Percentiles rank a stretch among this genome's conserved stretches.
Conservation (phyloP, 495 filamentous ascomycete species). For the Penicillium macrosclerotiorum region DNA sequence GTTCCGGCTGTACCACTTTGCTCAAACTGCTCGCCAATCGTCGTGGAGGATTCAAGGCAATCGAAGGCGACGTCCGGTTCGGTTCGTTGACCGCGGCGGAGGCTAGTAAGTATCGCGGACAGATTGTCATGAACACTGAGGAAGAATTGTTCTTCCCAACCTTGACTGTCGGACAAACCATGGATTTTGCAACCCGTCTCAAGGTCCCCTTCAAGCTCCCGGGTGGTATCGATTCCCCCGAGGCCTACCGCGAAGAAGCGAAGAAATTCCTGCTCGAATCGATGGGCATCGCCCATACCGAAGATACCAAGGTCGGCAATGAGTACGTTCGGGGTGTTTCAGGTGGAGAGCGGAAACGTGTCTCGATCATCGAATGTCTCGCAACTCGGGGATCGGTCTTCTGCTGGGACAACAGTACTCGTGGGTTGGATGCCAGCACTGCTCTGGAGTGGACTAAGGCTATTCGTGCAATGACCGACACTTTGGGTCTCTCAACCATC, state of each 20-base stretch:
- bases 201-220: slow-evolving; percentile 38
- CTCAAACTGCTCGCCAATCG: slow-evolving; percentile 67
- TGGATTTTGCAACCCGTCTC: slow-evolving; percentile 59
- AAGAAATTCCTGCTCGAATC: slow-evolving; percentile 72
- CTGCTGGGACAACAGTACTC: slow-evolving; percentile 62
- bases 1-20: slow-evolving; percentile 45
- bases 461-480: slow-evolving; percentile 46
- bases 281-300: slow-evolving; percentile 74
- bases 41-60: slow-evolving; percentile 52
- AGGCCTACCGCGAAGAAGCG: slow-evolving; percentile 43
- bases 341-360: slow-evolving; percentile 77
- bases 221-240: slow-evolving; percentile 40
- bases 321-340: slow-evolving; percentile 78
- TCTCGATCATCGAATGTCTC: slow-evolving; percentile 65
- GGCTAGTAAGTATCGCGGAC: slow-evolving; percentile 60
- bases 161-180: slow-evolving; percentile 68
- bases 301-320: slow-evolving; percentile 78
- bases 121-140: slow-evolving; percentile 69
- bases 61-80: slow-evolving; percentile 58
- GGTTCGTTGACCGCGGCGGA: slow-evolving; percentile 55
- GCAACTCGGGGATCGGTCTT: slow-evolving; percentile 59
- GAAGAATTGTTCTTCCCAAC: slow-evolving; percentile 71
- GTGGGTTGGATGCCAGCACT: slow-evolving; percentile 60
- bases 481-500: slow-evolving; percentile 44
- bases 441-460: slow-evolving; percentile 56